A percentile compares a stretch with the other conserved stretches of the same genome.
Evolutionary conservation across 78 protist species (phyloP).

Genomic region (Anaeramoeba flamelloides): DNA sequence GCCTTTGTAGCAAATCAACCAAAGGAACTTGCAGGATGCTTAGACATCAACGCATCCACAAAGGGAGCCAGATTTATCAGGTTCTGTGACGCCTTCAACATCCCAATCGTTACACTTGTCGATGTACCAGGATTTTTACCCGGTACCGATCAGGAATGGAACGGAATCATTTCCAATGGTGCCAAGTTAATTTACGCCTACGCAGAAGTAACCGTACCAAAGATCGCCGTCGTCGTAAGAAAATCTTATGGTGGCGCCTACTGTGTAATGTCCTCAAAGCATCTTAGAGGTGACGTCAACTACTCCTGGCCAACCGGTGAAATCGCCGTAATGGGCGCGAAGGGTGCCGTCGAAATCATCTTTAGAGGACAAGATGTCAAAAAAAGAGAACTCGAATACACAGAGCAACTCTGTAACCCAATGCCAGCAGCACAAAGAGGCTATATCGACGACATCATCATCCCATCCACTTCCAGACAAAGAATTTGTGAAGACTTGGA

Average conservation of each 20-base stretch:
- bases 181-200: constrained; percentile 93
- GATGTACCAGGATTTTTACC: constrained; percentile 99
- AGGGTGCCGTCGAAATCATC: constrained; percentile 89
- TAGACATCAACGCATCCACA: constrained; percentile 80
- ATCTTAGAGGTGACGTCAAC: constrained; percentile 83
- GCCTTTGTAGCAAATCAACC: constrained; percentile 96
- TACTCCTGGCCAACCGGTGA: constrained; percentile 97
- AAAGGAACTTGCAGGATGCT: constrained; percentile 66
- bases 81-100: constrained; percentile 89
- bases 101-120: constrained; percentile 84
- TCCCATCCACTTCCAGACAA: constrained; percentile 40
- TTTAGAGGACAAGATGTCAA: constrained; percentile 37
- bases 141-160: constrained; percentile 35
- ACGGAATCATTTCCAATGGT: constrained; percentile 92
- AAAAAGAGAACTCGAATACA: constrained; percentile 45
- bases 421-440: constrained; percentile 83
- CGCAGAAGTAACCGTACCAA: constrained; percentile 95
- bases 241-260: constrained; percentile 97
- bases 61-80: constrained; percentile 86
- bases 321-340: constrained; percentile 96
- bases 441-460: constrained; percentile 81
- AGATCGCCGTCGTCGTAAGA: constrained; percentile 87
- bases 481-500: too few relatives aligned
- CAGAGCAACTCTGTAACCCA: constrained; percentile 73
- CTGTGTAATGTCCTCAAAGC: constrained; percentile 87